Evolutionary conservation across 139 green algal species (phyloP).

Genomic region (Chlorella sp.): DNA sequence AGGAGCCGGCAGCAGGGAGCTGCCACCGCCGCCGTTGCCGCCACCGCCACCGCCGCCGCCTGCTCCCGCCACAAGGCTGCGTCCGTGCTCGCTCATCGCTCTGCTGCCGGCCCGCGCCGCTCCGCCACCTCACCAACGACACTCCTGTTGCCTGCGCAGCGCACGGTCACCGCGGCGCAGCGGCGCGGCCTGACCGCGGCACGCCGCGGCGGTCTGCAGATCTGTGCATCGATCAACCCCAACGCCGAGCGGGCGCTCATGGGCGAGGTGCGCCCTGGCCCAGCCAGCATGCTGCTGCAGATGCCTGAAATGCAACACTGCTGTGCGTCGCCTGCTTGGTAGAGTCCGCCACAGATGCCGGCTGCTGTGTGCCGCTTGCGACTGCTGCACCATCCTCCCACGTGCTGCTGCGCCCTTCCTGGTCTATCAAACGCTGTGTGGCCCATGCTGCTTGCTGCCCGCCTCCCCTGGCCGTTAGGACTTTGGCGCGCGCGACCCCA

Average conservation of each 20-base stretch:
- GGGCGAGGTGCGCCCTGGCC: constrained; percentile 33
- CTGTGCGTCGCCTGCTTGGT: too few relatives aligned
- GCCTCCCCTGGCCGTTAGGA: constrained; percentile 51
- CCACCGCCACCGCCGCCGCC: background rate
- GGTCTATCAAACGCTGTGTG: too few relatives aligned
- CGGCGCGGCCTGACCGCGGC: background rate
- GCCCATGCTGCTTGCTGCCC: background rate
- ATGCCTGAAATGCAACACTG: too few relatives aligned
- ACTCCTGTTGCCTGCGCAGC: background rate
- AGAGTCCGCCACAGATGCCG: too few relatives aligned
- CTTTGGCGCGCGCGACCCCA: constrained; percentile 88
- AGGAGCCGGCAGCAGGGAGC: too few relatives aligned
- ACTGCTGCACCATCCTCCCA: background rate
- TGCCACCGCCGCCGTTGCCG: background rate
- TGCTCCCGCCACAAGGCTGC: background rate
- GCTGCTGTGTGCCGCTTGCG: too few relatives aligned
- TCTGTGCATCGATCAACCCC: constrained; percentile 25
- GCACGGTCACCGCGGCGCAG: background rate
- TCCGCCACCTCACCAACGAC: background rate
- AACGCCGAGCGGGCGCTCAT: constrained; percentile 34
- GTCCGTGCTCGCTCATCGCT: too few relatives aligned
- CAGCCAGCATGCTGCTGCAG: background rate
- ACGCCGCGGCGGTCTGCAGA: constrained; percentile 23
- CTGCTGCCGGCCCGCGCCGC: background rate
- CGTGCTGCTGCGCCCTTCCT: background rate